A percentile compares a stretch with the other conserved stretches of the same genome.
Evolutionary conservation across 169 alveolate genomes (phyloP).

Genomic region (Babesia gibsoni): DNA sequence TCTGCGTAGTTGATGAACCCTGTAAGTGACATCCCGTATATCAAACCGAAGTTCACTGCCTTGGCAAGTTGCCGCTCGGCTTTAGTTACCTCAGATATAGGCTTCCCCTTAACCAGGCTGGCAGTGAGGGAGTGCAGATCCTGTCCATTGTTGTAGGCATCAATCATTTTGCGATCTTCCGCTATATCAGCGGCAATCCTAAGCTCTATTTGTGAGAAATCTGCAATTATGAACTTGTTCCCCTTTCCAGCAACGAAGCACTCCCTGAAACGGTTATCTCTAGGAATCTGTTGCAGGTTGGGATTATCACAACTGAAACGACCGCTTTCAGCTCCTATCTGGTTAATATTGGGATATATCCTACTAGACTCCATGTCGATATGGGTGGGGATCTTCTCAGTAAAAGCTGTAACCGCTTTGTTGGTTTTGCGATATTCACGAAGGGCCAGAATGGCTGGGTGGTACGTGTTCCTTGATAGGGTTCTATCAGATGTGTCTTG

Average conservation of each 20-base stretch:
- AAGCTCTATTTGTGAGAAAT: conserved; percentile 83
- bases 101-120: conserved; percentile 67
- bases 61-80: conserved; percentile 86
- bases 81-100: conserved; percentile 66
- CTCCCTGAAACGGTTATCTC: conserved; percentile 78
- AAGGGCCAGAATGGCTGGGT: conserved; percentile 74
- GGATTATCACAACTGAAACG: conserved; percentile 86
- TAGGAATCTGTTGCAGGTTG: conserved; percentile 85
- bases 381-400: conserved; percentile 78
- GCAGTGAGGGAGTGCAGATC: conserved; percentile 78
- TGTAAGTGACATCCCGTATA: conserved; percentile 81
- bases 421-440: conserved; percentile 75
- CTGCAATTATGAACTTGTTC: conserved; percentile 78
- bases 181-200: conserved; percentile 86
- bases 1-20: conserved; percentile 80
- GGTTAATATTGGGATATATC: conserved; percentile 82
- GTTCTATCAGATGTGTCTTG: conserved; percentile 80
- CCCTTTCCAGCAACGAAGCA: conserved; percentile 77
- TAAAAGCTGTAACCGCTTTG: conserved; percentile 81
- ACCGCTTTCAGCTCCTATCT: conserved; percentile 84
- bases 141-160: conserved; percentile 74
- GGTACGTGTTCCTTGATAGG: conserved; percentile 70
- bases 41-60: conserved; percentile 84
- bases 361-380: conserved; percentile 68
- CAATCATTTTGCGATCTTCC: conserved; percentile 77